Evolutionary conservation across 1,284 basidiomycete species (phyloP), one percentile per base, ranked within the genome.

Genomic region (Pascua sp.): DNA sequence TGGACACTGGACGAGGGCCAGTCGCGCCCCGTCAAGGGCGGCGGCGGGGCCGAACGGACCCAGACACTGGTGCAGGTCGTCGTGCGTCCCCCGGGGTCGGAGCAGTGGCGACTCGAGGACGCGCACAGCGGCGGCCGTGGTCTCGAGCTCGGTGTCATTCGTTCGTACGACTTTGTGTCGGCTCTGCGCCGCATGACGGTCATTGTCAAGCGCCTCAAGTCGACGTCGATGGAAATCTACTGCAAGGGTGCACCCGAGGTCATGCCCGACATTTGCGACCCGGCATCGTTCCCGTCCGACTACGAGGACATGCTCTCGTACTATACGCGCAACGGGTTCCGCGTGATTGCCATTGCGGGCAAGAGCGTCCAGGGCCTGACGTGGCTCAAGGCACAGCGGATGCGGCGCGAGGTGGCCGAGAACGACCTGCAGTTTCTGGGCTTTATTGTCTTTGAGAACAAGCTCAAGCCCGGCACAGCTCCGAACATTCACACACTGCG

Each of bases 201-300:
- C 36, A 85, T 99, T 55, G 95, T 98, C 68, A 98, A 98, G 77
- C 83, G 91, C 51, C 83, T 98, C 57, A 96, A 90, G 77, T 94
- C 93, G 62, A 85, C 80, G 47, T 91, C 89, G 71, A 98, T 98
- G 91, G 95, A 98, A 73, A 83, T 98, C 9, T 98, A 97, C 73
- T 94, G 95, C 71, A 99, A 99, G 75, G 96, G 96, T 18, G 96
- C 96, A 1, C 96, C 96, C 0, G 96, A 99, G 75, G 91, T 96
- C 55, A 98, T 99, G 93, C 76, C 80, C 3, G 94, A 96, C 47
- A 98, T 99, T 58, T 98, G 94, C 72, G 88, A 92, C 57, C 87
- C 83, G 61, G 84, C 87, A 51, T 90, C 91, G 13, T 88, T 99
- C 71, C 96, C 96, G 0, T 84, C 88, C 59, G 95, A 99, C 76